phyloP scores from a whole-genome alignment of 1,284 basidiomycete genomes.

The Ustilago cynodontis region DNA sequence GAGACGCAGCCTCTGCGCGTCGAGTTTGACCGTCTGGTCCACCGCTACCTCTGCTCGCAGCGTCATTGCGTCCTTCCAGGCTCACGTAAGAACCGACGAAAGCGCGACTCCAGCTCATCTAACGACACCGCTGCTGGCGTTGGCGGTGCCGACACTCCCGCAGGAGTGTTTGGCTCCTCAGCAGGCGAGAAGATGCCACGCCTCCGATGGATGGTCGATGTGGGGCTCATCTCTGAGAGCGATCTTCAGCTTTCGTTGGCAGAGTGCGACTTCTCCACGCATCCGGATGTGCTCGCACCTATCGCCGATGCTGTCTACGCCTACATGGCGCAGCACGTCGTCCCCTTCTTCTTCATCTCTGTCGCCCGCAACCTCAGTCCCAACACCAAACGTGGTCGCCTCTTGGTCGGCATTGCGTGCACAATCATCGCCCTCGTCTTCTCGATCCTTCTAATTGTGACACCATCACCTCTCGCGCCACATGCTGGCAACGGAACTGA shows the following conservation, averaged over 20 bases:
- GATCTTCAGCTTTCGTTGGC: slow-evolving; percentile 34
- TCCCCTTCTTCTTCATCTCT: slow-evolving; percentile 56
- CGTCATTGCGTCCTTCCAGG: slow-evolving; percentile 31
- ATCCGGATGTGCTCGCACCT: slow-evolving; percentile 53
- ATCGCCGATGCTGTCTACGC: slow-evolving; percentile 46
- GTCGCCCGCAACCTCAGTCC: slow-evolving; percentile 51
- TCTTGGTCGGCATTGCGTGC: slow-evolving; percentile 46
- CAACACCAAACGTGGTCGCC: slow-evolving; percentile 52
- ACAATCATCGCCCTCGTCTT: slow-evolving; percentile 47
- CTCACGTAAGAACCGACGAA: slow-evolving; percentile 16
- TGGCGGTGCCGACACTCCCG: slow-evolving; percentile 8
- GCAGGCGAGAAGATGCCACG: slow-evolving; percentile 30
- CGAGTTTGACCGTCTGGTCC: slow-evolving; percentile 48
- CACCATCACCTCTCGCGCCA: slow-evolving; percentile 46
- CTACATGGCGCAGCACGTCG: slow-evolving; percentile 54
- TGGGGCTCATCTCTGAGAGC: slow-evolving; percentile 52
- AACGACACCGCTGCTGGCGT: slow-evolving; percentile 17
- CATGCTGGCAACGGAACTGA: slow-evolving; percentile 24
- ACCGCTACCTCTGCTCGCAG: slow-evolving; percentile 42
- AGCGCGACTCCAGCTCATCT: slow-evolving; percentile 27
- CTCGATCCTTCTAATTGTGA: slow-evolving; percentile 46
- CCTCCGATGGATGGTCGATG: slow-evolving; percentile 57
- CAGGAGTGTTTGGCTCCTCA: slow-evolving; percentile 11
- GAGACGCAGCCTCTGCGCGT: slow-evolving; percentile 39
- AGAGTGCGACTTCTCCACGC: slow-evolving; percentile 45